A percentile compares a stretch with the other conserved stretches of the same genome.
phyloP scores from a whole-genome alignment of 495 filamentous ascomycete species.

The Penicillium daleae region DNA sequence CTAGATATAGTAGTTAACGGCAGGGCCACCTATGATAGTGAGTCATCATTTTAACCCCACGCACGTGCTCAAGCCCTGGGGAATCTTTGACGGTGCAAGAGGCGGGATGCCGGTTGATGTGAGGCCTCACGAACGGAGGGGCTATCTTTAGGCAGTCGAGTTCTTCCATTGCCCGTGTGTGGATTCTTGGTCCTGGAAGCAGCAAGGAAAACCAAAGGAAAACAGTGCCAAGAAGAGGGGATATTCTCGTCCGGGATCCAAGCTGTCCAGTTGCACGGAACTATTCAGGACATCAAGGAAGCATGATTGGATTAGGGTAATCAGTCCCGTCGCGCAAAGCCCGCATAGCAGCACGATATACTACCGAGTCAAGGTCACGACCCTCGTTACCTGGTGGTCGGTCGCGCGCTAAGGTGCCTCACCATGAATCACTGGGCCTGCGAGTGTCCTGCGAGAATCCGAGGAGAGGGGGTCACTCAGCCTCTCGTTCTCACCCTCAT shows the following conservation, averaged over 20 bases:
- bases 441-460: not conserved
- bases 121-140: not conserved
- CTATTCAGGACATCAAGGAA: not conserved
- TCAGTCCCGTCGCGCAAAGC: not conserved
- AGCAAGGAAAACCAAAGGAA: not conserved
- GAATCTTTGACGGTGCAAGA: not conserved
- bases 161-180: not conserved
- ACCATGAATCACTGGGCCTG: slow-evolving; percentile 4
- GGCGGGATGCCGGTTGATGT: not conserved
- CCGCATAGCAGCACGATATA: slow-evolving; percentile 1
- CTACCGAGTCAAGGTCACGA: not conserved
- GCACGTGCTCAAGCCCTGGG: not conserved
- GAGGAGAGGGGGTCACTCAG: not conserved
- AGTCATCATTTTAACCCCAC: not conserved
- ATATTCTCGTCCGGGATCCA: not conserved
- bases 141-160: not conserved
- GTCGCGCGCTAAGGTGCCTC: slow-evolving; percentile 6
- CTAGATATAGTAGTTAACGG: too few relatives aligned
- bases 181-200: not conserved
- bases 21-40: slow-evolving; percentile 9
- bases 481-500: not conserved
- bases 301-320: not conserved
- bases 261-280: not conserved
- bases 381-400: not conserved
- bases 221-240: not conserved